Conservation (phyloP, 257 asterid genomes). For the Solanum chiquidenum region DNA sequence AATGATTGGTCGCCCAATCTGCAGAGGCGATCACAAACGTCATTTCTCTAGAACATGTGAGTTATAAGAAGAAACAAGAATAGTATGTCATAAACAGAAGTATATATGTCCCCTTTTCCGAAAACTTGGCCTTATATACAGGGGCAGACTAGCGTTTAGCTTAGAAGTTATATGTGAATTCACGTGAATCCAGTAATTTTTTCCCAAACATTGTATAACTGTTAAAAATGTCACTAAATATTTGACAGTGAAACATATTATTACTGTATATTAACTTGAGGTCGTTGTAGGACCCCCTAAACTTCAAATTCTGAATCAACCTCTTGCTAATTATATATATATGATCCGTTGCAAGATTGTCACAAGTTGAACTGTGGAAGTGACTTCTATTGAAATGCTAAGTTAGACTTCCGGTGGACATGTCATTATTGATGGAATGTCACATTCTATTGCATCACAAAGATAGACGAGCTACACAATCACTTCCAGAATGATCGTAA, state of each 20-base stretch:
- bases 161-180: not conserved
- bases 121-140: not conserved
- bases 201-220: not conserved
- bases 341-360: not conserved
- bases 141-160: not conserved
- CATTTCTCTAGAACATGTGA: not conserved
- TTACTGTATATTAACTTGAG: not conserved
- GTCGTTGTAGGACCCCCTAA: not conserved
- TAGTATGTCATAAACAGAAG: not conserved
- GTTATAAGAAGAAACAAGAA: not conserved
- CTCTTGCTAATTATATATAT: not conserved
- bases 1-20: conserved; percentile 13
- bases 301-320: not conserved
- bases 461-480: not conserved
- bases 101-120: not conserved
- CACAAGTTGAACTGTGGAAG: not conserved
- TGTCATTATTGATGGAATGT: not conserved
- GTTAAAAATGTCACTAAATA: not conserved
- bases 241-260: not conserved
- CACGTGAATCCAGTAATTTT: not conserved
- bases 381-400: not conserved
- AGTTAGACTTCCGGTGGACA: not conserved
- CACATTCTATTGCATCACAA: not conserved
- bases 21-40: not conserved
- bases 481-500: not conserved